These are phyloP conservation scores for Pisolithus albus DNA, from an alignment of 768 basidiomycete genomes.

Conservation along the genomic window DNA sequence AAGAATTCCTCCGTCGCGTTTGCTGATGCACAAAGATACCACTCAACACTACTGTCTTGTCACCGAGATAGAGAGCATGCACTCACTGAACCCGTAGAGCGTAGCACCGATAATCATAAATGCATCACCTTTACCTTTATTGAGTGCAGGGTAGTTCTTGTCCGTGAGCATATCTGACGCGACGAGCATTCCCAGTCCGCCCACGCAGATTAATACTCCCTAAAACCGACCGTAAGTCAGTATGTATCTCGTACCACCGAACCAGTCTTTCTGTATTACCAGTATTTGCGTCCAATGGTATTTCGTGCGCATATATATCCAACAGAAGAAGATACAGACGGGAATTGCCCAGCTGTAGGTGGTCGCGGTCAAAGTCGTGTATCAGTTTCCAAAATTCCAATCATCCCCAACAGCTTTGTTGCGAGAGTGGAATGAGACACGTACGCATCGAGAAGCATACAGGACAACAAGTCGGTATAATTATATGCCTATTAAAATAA, in stretches of 20 bases:
- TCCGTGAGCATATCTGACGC: constrained; percentile 69
- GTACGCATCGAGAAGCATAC: constrained; percentile 88
- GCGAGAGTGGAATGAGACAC: constrained; percentile 13
- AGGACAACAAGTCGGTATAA: constrained; percentile 81
- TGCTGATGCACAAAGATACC: constrained; percentile 34
- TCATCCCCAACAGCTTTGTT: background rate
- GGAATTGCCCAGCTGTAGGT: constrained; percentile 83
- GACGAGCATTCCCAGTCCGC: constrained; percentile 75
- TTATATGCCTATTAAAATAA: constrained; percentile 57
- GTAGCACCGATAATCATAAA: constrained; percentile 86
- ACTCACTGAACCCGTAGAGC: constrained; percentile 79
- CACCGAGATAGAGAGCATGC: background rate
- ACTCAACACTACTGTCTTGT: background rate
- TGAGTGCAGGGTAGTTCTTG: constrained; percentile 63
- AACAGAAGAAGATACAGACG: constrained; percentile 76
- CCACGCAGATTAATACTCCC: constrained; percentile 70
- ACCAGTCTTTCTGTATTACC: constrained; percentile 33
- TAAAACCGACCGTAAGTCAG: constrained; percentile 16
- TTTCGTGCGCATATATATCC: constrained; percentile 71
- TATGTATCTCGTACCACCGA: background rate
- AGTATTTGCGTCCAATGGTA: constrained; percentile 83
- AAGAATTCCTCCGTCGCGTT: constrained; percentile 88
- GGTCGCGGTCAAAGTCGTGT: constrained; percentile 38
- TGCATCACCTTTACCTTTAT: constrained; percentile 70
- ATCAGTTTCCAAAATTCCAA: background rate